A percentile compares a stretch with the other conserved stretches of the same genome.
phyloP scores from a whole-genome alignment of 116 monocot species.

The Phalaenopsis hybrid region DNA sequence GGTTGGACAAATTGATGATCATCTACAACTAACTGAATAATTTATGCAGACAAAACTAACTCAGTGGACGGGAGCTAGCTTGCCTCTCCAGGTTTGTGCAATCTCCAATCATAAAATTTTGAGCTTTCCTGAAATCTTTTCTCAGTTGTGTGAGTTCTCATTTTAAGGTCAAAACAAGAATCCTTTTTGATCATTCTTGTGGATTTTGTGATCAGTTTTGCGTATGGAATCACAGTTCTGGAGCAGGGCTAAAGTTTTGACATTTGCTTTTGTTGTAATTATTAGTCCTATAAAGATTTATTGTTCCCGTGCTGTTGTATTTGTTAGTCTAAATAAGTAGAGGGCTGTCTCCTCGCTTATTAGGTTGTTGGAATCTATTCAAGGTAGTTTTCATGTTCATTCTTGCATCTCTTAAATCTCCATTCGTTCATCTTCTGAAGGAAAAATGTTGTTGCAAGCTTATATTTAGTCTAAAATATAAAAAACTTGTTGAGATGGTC shows the following conservation, averaged over 20 bases:
- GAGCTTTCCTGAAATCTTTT: not conserved
- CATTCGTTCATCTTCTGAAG: too few relatives aligned
- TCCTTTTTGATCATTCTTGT: not conserved
- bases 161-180: constrained; percentile 4
- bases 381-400: too few relatives aligned
- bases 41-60: constrained; percentile 94
- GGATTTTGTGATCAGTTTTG: not conserved
- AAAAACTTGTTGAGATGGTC: too few relatives aligned
- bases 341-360: too few relatives aligned
- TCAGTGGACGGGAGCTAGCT: constrained; percentile 95
- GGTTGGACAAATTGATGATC: constrained; percentile 23
- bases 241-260: not conserved
- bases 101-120: not conserved
- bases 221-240: not conserved
- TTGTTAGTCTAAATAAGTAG: too few relatives aligned
- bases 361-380: too few relatives aligned
- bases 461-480: too few relatives aligned
- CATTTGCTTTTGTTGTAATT: not conserved
- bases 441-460: too few relatives aligned
- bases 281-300: too few relatives aligned
- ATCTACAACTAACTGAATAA: constrained; percentile 39
- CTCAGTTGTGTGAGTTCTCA: not conserved
- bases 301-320: too few relatives aligned
- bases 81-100: constrained; percentile 87
- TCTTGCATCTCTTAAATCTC: too few relatives aligned